Base-by-base conservation (phyloP, 2,329 filamentous ascomycete genomes). In the Phyllosticta citriasiana region DNA sequence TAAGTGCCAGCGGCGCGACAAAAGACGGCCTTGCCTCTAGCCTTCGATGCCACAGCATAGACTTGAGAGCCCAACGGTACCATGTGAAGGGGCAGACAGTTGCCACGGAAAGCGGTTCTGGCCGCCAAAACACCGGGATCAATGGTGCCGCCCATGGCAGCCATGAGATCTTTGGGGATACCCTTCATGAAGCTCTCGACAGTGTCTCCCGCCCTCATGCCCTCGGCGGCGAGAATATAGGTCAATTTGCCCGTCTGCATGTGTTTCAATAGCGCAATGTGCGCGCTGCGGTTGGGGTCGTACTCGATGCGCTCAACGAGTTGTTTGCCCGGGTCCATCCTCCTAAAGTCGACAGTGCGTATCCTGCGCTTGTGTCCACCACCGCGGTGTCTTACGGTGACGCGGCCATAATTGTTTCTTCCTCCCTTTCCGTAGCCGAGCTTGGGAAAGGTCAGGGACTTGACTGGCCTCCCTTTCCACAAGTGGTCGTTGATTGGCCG, bases 71-170 rank as follows among this genome's bases (percentile, higher is more conserved):
- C 93, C 50, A 97, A 83, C 1, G 94, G 95, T 63, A 99, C 89
- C 87, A 99, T 94, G 76, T 96, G 89, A 72, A 99, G 80, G 14
- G 94, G 94, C 67, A 99, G 77, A 73, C 94, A 99, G 75, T 99
- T 99, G 60, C 94, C 94, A 70, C 91, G 84, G 79, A 92, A 92
- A 1, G 91, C 92, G 25, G 95, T 99, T 78, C 90, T 94, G 30
- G 94, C 89, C 7, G 95, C 94, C 64, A 99, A 78, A 73, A 99
- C 90, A 87, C 95, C 95, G 10, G 93, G 91, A 80, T 99, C 94
- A 57, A 97, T 83, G 52, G 87, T 79, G 67, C 94, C 93, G 64
- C 94, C 94, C 92, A 99, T 97, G 71, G 87, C 91, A 57, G 88
- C 86, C 69, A 97, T 82, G 61, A 99, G 79, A 65, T 94, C 88